Evolutionary conservation across 148 eudicot species (phyloP), one percentile per base, ranked within the genome.

Genomic region (Suaeda aralocaspica): DNA sequence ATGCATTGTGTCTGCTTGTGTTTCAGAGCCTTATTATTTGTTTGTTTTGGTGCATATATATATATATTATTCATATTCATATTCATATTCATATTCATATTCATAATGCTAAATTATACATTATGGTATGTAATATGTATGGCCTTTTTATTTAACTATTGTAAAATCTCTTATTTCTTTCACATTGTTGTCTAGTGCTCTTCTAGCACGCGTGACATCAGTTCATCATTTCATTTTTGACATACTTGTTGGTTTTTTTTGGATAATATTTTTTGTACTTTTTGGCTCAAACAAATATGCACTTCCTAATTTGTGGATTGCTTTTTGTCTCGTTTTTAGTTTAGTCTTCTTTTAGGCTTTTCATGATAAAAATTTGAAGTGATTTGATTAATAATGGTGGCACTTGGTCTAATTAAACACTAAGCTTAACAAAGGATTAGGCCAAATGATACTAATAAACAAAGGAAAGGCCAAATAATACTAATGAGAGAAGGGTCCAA

Each of bases 11-110:
- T 73, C 70, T 36, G 22, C 76, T 73, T 55, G 70, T 73, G 76
- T 39, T 55, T 73, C 76, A 73, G 76, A 73, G 76, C 76, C 76
- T 52, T 48, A 65, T 62, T 51, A 19, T 72, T 72, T 72, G 74
- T 49, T 70, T 45, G 49, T 45, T 57, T 56, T 30, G 36, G 25
- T 36, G 4, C 8, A 8, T 36, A 8, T 36, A 36, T 36, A 3
- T n/a, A n/a, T n/a, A n/a, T 13, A 13, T 46, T 46, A 14, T 14
- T 2, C 33, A 65, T 44, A 45, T 65, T 33, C 42, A 10, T 67
- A 4, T 49, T 29, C 49, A 29, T 49, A 48, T 49, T 15, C 29
- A 5, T 30, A 22, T 65, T 1, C 5, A 15, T 33, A 53, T 36
- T 3, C 8, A 36, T 36, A 36, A 36, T 36, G 8, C n/a, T n/a